Conservation (phyloP, 805 yeast species). For the Candida coleopterorum region DNA sequence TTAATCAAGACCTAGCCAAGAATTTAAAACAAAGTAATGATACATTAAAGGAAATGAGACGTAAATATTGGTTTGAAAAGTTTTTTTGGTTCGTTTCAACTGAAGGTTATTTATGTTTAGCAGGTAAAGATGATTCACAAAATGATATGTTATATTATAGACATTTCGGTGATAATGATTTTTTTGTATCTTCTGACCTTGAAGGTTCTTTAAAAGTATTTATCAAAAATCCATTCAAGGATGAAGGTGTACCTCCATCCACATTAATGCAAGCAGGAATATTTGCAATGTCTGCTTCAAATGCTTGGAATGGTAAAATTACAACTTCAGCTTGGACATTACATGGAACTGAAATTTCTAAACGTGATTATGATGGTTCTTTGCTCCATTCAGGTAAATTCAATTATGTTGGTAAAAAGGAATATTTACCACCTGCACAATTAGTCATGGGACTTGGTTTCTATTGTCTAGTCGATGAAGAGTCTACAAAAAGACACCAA, state of each 20-base stretch:
- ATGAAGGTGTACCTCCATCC: constrained; percentile 74
- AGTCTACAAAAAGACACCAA: constrained; percentile 33
- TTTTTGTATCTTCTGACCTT: constrained; percentile 67
- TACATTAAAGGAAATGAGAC: constrained; percentile 55
- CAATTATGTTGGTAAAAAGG: constrained; percentile 49
- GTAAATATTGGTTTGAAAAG: constrained; percentile 89
- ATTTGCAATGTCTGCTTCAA: constrained; percentile 72
- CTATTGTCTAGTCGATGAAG: constrained; percentile 65
- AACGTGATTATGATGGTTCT: constrained; percentile 58
- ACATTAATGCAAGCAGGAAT: constrained; percentile 88
- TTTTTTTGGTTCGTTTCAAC: constrained; percentile 90
- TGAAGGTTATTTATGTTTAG: constrained; percentile 81
- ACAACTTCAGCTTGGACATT: constrained; percentile 84
- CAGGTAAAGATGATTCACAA: constrained; percentile 81
- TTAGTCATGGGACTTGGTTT: constrained; percentile 88
- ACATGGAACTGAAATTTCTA: constrained; percentile 62
- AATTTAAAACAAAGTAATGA: constrained; percentile 51
- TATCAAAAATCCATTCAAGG: constrained; percentile 71
- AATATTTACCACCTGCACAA: constrained; percentile 71
- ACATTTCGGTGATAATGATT: constrained; percentile 69
- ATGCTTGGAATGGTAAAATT: constrained; percentile 86
- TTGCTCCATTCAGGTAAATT: constrained; percentile 61
- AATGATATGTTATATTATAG: constrained; percentile 75
- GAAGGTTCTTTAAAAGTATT: constrained; percentile 74
- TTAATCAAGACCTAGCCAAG: constrained; percentile 64